A percentile compares a stretch with the other conserved stretches of the same genome.
These are phyloP conservation scores for Mycena alexandri DNA, from an alignment of 768 basidiomycete genomes.

Conservation along the genomic window DNA sequence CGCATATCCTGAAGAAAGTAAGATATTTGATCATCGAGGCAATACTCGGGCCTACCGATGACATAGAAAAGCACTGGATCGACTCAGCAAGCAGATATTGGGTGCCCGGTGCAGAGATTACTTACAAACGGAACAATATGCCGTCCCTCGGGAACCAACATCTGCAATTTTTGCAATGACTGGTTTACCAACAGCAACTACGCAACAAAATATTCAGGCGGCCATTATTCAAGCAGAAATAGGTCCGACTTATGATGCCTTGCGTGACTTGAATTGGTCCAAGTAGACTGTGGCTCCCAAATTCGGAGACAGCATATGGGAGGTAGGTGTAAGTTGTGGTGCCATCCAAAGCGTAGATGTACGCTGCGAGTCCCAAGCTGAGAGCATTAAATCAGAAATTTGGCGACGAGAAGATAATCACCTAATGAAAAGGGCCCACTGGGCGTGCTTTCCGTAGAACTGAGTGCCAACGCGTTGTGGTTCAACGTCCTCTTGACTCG, in stretches of 20 bases:
- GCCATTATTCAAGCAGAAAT: not conserved
- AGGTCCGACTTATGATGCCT: constrained; percentile 62
- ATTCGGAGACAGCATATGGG: constrained; percentile 65
- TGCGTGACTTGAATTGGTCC: constrained; percentile 68
- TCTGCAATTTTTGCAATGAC: constrained; percentile 82
- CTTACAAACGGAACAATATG: constrained; percentile 70
- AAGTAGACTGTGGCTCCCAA: constrained; percentile 66
- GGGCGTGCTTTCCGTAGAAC: constrained; percentile 64
- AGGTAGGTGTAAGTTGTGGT: constrained; percentile 79
- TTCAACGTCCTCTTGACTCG: not conserved
- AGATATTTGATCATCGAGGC: not conserved
- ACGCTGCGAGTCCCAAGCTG: constrained; percentile 75
- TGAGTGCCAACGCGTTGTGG: constrained; percentile 15
- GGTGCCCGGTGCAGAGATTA: constrained; percentile 34
- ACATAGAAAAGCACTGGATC: constrained; percentile 69
- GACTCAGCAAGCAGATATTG: not conserved
- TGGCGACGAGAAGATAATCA: constrained; percentile 41
- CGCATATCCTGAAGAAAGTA: constrained; percentile 55
- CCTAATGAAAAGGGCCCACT: constrained; percentile 74
- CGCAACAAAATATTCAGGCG: constrained; percentile 1
- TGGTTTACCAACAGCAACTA: constrained; percentile 68
- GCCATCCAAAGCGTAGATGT: constrained; percentile 82
- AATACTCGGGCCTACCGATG: constrained; percentile 55
- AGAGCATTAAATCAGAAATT: constrained; percentile 23
- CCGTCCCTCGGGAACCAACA: constrained; percentile 73